phyloP scores from a whole-genome alignment of 179 eudicot species.

The Patellifolia procumbens region DNA sequence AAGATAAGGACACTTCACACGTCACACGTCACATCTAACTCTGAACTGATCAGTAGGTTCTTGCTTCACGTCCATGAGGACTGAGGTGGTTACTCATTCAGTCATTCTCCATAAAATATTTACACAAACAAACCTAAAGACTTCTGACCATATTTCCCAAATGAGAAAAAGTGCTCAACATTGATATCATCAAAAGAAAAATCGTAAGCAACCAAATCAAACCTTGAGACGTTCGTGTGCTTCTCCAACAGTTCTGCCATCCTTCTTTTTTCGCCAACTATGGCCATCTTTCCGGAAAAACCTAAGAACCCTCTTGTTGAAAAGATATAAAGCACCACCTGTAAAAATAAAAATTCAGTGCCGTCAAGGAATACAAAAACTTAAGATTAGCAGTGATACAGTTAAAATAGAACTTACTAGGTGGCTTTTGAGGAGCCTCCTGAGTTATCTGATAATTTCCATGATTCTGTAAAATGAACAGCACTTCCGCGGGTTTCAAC shows the following conservation, averaged over 20 bases:
- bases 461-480: slow-evolving; percentile 74
- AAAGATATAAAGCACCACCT: slow-evolving; percentile 89
- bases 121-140: background rate
- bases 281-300: slow-evolving; percentile 93
- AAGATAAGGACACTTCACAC: background rate
- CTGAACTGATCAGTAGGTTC: background rate
- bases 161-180: background rate
- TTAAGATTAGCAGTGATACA: background rate
- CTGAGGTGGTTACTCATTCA: background rate
- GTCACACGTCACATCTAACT: background rate
- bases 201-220: slow-evolving; percentile 14
- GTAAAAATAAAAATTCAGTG: slow-evolving; percentile 22
- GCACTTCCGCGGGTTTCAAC: slow-evolving; percentile 92
- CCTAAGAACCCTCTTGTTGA: slow-evolving; percentile 78
- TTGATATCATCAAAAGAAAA: background rate
- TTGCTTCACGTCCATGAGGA: background rate
- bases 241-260: slow-evolving; percentile 88
- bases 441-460: slow-evolving; percentile 62
- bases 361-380: background rate
- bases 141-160: background rate
- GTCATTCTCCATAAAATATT: background rate
- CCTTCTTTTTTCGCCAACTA: slow-evolving; percentile 84
- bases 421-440: slow-evolving; percentile 69
- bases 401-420: slow-evolving; percentile 43
- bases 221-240: slow-evolving; percentile 98